Percentiles rank a stretch among this genome's conserved stretches.
phyloP scores from a whole-genome alignment of 2,329 filamentous ascomycete species.

The Penicillium crustosum region DNA sequence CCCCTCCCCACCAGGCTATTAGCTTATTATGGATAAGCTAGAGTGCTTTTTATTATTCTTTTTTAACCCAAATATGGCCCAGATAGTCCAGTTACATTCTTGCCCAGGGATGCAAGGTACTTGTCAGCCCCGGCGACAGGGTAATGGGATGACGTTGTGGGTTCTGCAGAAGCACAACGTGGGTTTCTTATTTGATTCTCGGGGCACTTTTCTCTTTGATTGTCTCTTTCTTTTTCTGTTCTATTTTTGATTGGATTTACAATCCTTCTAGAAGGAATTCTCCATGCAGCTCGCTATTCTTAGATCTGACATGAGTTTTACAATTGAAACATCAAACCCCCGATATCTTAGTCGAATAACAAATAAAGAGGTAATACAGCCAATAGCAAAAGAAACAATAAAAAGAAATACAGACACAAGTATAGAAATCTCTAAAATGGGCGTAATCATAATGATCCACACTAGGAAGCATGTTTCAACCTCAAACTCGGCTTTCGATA shows the following conservation, averaged over 20 bases:
- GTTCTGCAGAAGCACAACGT: conserved; percentile 20
- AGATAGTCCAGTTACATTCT: neutral
- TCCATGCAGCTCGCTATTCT: conserved; percentile 11
- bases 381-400: neutral
- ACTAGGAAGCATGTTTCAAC: conserved; percentile 17
- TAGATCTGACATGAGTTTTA: conserved; percentile 12
- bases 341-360: neutral
- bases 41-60: no score
- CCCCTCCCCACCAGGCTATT: neutral
- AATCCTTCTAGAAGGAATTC: conserved; percentile 6
- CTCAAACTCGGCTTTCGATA: conserved; percentile 2
- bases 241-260: neutral
- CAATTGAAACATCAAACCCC: neutral
- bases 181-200: conserved; percentile 22
- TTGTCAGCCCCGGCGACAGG: conserved; percentile 1
- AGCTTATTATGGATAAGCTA: neutral
- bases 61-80: neutral
- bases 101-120: conserved; percentile 1
- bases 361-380: neutral
- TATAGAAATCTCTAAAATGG: neutral
- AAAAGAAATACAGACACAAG: neutral
- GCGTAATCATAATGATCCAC: neutral
- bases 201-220: neutral
- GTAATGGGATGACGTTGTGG: neutral
- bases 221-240: neutral